A percentile compares a stretch with the other conserved stretches of the same genome.
Conservation (phyloP, 306 rosid species). For the Argentina anserina region DNA sequence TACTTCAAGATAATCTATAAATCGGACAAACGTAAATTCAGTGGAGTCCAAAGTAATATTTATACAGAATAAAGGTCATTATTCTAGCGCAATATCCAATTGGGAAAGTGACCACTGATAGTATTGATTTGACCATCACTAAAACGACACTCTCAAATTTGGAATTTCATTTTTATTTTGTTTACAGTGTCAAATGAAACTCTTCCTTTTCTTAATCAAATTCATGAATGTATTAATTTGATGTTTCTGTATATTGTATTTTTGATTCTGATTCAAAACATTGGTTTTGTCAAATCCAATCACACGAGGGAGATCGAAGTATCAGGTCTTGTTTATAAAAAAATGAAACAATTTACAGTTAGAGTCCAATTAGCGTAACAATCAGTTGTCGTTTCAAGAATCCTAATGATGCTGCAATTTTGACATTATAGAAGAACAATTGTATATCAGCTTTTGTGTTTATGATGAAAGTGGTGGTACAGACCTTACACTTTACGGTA, state of each 20-base stretch:
- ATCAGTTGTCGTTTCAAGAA: constrained; percentile 37
- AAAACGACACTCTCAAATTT: constrained; percentile 7
- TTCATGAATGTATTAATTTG: neutral
- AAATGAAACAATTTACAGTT: constrained; percentile 20
- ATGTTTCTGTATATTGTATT: neutral
- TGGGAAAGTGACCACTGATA: constrained; percentile 2
- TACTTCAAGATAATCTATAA: neutral
- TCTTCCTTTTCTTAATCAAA: neutral
- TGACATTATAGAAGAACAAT: constrained; percentile 15
- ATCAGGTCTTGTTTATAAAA: constrained; percentile 13
- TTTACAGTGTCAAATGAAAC: neutral
- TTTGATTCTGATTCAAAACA: constrained; percentile 7
- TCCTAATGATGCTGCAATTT: constrained; percentile 13
- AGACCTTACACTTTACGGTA: constrained; percentile 7
- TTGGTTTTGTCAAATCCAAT: constrained; percentile 29
- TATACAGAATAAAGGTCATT: constrained; percentile 14
- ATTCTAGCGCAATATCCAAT: constrained; percentile 1
- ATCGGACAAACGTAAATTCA: constrained; percentile 1
- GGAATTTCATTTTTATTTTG: neutral
- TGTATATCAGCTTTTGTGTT: neutral
- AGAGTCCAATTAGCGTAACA: constrained; percentile 16
- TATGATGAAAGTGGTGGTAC: neutral
- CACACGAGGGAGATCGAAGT: constrained; percentile 1
- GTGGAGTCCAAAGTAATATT: constrained; percentile 10
- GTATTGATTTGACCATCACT: constrained; percentile 20